A percentile compares a stretch with the other conserved stretches of the same genome.
Evolutionary conservation across 1,284 basidiomycete genomes (phyloP).

Genomic region (Hypsizygus ulmarius): DNA sequence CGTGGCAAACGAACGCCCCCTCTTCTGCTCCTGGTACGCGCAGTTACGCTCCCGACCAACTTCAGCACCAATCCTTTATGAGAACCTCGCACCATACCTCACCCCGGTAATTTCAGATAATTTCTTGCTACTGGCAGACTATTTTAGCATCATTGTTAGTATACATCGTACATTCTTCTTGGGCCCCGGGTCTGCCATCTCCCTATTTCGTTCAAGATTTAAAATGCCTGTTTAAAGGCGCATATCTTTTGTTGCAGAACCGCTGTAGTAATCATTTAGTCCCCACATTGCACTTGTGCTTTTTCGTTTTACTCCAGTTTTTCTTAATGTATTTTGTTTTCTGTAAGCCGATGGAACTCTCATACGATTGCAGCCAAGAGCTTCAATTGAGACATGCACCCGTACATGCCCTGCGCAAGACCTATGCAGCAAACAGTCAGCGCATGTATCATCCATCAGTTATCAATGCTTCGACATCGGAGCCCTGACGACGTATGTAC

Average conservation of each 20-base stretch:
- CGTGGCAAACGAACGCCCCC: slow-evolving; percentile 42
- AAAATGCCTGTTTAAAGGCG: slow-evolving; percentile 22
- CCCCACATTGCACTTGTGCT: not conserved
- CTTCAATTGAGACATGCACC: too few species aligned
- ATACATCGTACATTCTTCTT: slow-evolving; percentile 9
- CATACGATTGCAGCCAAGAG: too few species aligned
- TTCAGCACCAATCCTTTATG: slow-evolving; percentile 59
- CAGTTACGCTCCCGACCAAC: slow-evolving; percentile 43
- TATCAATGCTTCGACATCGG: too few species aligned
- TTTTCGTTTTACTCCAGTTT: too few species aligned
- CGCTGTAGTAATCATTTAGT: slow-evolving; percentile 11
- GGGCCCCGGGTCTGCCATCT: slow-evolving; percentile 1
- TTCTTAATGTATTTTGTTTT: too few species aligned
- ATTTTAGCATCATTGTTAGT: slow-evolving; percentile 10
- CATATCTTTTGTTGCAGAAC: slow-evolving; percentile 1
- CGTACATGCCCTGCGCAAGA: too few species aligned
- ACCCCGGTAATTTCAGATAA: slow-evolving; percentile 27
- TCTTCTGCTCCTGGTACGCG: slow-evolving; percentile 25
- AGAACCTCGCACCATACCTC: slow-evolving; percentile 44
- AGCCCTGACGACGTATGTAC: too few species aligned
- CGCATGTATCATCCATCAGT: too few species aligned
- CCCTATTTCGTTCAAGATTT: slow-evolving; percentile 2
- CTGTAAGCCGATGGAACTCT: too few species aligned
- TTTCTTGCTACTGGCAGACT: slow-evolving; percentile 16
- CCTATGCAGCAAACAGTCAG: too few species aligned